Conservation (phyloP, 768 basidiomycete genomes). For the Pleurotus ostreatus region DNA sequence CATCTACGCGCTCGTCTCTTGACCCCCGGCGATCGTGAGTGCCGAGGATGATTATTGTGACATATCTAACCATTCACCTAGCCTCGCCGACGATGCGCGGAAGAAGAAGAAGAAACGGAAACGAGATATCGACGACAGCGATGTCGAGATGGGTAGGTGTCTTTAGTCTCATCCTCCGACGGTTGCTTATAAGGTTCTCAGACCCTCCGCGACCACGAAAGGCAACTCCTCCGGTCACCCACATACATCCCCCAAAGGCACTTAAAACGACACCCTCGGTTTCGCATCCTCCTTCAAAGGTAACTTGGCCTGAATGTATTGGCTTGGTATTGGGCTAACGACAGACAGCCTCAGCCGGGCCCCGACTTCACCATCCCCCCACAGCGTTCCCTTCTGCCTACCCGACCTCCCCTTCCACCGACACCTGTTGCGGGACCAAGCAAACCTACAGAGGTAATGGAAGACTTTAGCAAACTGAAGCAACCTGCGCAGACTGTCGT, state of each 20-base stretch:
- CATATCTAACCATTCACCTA: constrained; percentile 11
- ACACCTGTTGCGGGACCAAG: constrained; percentile 78
- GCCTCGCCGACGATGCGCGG: constrained; percentile 50
- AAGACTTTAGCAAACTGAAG: constrained; percentile 87
- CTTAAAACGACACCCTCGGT: constrained; percentile 46
- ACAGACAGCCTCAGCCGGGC: constrained; percentile 26
- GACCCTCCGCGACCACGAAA: constrained; percentile 55
- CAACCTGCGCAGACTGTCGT: constrained; percentile 66
- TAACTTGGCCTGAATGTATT: constrained; percentile 19
- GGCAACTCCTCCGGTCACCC: constrained; percentile 48
- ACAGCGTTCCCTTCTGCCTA: constrained; percentile 44
- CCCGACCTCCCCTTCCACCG: constrained; percentile 59
- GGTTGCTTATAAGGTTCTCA: constrained; percentile 18
- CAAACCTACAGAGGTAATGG: constrained; percentile 75
- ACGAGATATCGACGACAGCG: constrained; percentile 70
- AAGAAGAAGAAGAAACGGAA: constrained; percentile 82
- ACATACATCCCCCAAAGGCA: constrained; percentile 45
- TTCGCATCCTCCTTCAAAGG: constrained; percentile 47
- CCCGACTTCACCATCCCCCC: constrained; percentile 64
- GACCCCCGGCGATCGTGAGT: constrained; percentile 65
- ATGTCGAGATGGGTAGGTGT: constrained; percentile 53
- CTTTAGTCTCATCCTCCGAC: neutral
- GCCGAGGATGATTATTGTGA: neutral
- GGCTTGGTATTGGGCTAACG: constrained; percentile 6
- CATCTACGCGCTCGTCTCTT: constrained; percentile 48